These are phyloP conservation scores for Actinomucor elegans DNA, from an alignment of 371 early-diverging fungal genomes.

Conservation along the genomic window DNA sequence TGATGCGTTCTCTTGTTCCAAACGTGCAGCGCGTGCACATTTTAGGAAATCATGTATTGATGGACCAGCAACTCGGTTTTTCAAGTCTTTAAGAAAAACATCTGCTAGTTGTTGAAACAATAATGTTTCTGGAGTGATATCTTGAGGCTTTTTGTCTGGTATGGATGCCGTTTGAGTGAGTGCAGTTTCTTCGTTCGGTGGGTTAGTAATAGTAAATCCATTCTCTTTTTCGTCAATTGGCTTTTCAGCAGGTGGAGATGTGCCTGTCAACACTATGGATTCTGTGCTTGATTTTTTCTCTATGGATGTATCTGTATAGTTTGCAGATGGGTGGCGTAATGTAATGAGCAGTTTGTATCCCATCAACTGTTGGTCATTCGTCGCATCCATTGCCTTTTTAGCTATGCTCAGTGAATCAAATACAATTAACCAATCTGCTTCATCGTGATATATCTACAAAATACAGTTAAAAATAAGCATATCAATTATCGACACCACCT, in stretches of 20 bases:
- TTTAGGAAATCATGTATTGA: conserved; percentile 55
- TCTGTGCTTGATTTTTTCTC: not conserved
- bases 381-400: conserved; percentile 46
- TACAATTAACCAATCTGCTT: conserved; percentile 58
- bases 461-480: too few species aligned
- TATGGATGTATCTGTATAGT: not conserved
- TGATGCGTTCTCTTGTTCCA: conserved; percentile 9
- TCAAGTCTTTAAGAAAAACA: conserved; percentile 62
- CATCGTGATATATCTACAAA: conserved; percentile 54
- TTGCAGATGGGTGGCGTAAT: conserved; percentile 29
- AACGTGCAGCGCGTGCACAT: conserved; percentile 26
- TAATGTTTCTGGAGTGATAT: conserved; percentile 41
- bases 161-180: not conserved
- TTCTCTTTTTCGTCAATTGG: not conserved
- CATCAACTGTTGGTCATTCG: conserved; percentile 43
- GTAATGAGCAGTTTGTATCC: conserved; percentile 48
- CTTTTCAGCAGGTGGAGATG: not conserved
- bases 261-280: not conserved
- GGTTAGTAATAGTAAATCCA: not conserved
- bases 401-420: conserved; percentile 57
- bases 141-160: not conserved
- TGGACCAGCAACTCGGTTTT: conserved; percentile 56
- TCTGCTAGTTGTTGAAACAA: conserved; percentile 53
- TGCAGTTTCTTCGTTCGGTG: not conserved
- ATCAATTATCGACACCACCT: too few species aligned